Evolutionary conservation across 495 filamentous ascomycete species (phyloP), one percentile per base, ranked within the genome.

Genomic region (Staphylotrichum tortipilum): DNA sequence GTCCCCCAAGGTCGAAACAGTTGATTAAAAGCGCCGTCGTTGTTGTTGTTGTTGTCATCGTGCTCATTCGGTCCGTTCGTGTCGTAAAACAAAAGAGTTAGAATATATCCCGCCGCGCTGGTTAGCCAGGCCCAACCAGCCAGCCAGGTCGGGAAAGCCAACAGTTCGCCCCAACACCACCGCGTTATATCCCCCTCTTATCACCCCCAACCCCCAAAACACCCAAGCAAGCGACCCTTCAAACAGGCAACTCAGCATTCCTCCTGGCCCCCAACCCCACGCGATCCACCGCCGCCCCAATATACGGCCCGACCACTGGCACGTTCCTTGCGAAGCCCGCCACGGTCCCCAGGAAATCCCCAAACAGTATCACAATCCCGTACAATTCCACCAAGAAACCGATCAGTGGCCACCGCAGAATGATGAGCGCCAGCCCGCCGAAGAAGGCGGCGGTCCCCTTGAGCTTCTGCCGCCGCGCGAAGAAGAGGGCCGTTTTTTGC

Each of bases 311-410:
- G 9, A 96, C 71, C 11, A 96, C 79, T 0, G 92, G 92, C 14
- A 95, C 68, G 60, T 86, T 89, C 30, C 83, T 80, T 21, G 85
- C 84, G 63, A 97, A 95, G 47, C 86, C 79, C 0, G 83, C 84
- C 50, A 96, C 88, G 12, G 91, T 95, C n/a, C 87, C 81, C 33
- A 95, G 77, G 67, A 96, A 95, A 64, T 98, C 92, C 18, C 91
- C 90, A 72, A 98, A 98, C 38, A 98, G 74, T 23, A 94, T 80
- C 56, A 94, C 77, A 30, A 97, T 86, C 23, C 92, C 92, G 68
- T 95, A 97, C 7, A 89, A 68, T 70, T 98, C 92, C 52, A 96
- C 80, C 33, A 83, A 50, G 68, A 98, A 97, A 28, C 92, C 92
- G 44, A 88, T 78, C 17, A 97, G 67, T 1, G 92, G 81, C 88